Evolutionary conservation across 1,284 basidiomycete species (phyloP).

Genomic region (Trichosporon coremiiforme): DNA sequence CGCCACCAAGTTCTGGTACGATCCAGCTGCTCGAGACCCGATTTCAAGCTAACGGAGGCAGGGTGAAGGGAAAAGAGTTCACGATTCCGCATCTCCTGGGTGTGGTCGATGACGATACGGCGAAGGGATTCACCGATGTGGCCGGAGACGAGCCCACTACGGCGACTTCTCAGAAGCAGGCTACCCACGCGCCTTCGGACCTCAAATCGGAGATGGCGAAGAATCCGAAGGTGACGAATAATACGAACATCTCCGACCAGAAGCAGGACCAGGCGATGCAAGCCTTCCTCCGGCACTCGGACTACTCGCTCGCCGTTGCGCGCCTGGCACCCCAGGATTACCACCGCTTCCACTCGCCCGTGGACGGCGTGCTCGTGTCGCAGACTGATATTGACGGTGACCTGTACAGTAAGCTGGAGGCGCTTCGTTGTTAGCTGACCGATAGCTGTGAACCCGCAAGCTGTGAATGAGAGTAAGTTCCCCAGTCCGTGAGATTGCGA

Average conservation of each 20-base stretch:
- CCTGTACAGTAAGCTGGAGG: slow-evolving; percentile 47
- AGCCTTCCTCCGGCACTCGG: not conserved
- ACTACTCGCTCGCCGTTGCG: slow-evolving; percentile 38
- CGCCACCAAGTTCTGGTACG: slow-evolving; percentile 69
- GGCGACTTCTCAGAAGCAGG: slow-evolving; percentile 10
- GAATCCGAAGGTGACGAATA: slow-evolving; percentile 5
- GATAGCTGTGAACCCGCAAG: slow-evolving; percentile 65
- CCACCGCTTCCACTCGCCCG: slow-evolving; percentile 79
- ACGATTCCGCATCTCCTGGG: slow-evolving; percentile 65
- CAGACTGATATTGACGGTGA: slow-evolving; percentile 58
- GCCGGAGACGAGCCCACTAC: slow-evolving; percentile 3
- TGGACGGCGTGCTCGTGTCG: slow-evolving; percentile 64
- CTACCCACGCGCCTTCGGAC: not conserved
- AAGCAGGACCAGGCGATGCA: slow-evolving; percentile 6
- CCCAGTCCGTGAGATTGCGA: too few relatives aligned
- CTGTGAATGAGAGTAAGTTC: slow-evolving; percentile 66
- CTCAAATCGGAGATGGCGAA: not conserved
- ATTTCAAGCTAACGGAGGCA: slow-evolving; percentile 37
- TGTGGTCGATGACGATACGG: slow-evolving; percentile 57
- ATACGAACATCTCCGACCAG: not conserved
- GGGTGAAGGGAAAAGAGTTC: slow-evolving; percentile 77
- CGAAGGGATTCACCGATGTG: slow-evolving; percentile 59
- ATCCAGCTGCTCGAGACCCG: not conserved
- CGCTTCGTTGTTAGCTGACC: slow-evolving; percentile 3
- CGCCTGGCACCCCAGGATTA: slow-evolving; percentile 80